Base-by-base conservation (phyloP, 2,329 filamentous ascomycete species). In the Epichloe elymi region DNA sequence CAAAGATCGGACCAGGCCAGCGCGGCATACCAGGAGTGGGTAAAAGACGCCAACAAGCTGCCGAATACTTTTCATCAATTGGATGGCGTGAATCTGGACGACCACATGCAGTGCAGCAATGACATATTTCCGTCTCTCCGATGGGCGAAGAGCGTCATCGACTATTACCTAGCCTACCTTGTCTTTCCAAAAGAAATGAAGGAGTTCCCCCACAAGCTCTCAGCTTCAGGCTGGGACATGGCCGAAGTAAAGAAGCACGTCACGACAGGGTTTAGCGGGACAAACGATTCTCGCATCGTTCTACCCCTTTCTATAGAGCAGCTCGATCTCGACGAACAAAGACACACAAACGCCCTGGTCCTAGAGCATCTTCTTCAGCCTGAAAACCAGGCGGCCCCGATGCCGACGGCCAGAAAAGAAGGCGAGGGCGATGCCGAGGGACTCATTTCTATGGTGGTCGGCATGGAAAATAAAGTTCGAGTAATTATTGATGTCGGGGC, bases 401-500 rank as follows among this genome's bases (percentile, higher is more conserved):
- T 60, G 44, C 36, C 53, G 0, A 23, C 23, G 3, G 17, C 54
- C 0, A 36, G 39, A 8, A 38, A 49, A 8, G 47, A 44, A 0
- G 39, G 36, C 0, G 49, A 43, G 8, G 50, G 56, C 0, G 54
- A 61, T 5, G 70, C 71, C 0, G 60, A 70, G 11, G 54, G 58
- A 1, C 58, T 85, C 0, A 58, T 88, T 0, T 35, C 63, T 0
- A 60, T 58, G 37, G 42, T 84, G 0, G 60, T 66, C 0, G 44
- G 44, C 0, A 62, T 76, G 43, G 42, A 67, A 0, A 65, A 67
- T 0, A 60, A 65, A 0, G 68, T 76, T 0, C 71, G 74, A 0
- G 82, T 88, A 0, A 74, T 89, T 1, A 68, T 89, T 0, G 84
- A 89, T 55, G 83, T 85, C 0, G 85, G 85, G 0, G 84, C 85